These are phyloP conservation scores for Solanum neorickii DNA, from an alignment of 257 asterid species.

Conservation along the genomic window DNA sequence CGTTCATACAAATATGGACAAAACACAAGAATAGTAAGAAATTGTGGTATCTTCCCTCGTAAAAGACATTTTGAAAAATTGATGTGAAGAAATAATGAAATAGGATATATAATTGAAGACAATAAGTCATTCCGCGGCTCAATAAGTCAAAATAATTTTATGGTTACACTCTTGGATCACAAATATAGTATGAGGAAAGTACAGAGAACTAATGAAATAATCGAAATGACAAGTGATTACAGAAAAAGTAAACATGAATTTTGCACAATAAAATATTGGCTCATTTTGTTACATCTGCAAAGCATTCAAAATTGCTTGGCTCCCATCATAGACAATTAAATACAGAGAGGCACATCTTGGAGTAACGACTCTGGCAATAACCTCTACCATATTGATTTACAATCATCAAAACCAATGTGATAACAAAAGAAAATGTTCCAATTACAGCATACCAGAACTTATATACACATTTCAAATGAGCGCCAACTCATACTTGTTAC, in stretches of 20 bases:
- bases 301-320: not conserved
- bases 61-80: not conserved
- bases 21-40: not conserved
- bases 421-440: slow-evolving; percentile 19
- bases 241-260: not conserved
- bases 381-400: slow-evolving; percentile 3
- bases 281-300: not conserved
- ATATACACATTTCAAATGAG: slow-evolving; percentile 38
- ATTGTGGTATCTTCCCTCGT: not conserved
- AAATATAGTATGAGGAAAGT: not conserved
- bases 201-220: not conserved
- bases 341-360: slow-evolving; percentile 6
- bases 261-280: not conserved
- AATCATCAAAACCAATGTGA: not conserved
- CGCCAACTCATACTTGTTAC: slow-evolving; percentile 14
- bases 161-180: not conserved
- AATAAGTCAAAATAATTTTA: not conserved
- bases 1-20: no score
- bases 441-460: slow-evolving; percentile 20
- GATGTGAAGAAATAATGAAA: not conserved
- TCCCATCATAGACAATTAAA: slow-evolving; percentile 1
- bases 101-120: not conserved
- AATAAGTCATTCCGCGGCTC: not conserved
- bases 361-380: not conserved
- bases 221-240: not conserved